These are phyloP conservation scores for Paraphoma sp. DNA, from an alignment of 2,329 filamentous ascomycete genomes.

Conservation along the genomic window DNA sequence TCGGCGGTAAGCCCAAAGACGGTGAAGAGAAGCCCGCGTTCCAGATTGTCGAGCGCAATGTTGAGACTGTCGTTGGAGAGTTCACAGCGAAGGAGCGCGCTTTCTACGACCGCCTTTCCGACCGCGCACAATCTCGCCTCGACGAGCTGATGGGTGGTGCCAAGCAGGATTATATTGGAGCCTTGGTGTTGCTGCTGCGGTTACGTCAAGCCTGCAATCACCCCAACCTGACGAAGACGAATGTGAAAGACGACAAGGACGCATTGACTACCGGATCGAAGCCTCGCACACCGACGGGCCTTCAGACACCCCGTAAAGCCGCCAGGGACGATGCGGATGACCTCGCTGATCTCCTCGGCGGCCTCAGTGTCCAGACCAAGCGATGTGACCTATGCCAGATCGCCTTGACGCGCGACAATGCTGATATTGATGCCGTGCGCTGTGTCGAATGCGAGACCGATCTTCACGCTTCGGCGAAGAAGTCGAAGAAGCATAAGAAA, in stretches of 20 bases:
- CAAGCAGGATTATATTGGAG: conserved; percentile 89
- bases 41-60: conserved; percentile 89
- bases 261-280: conserved; percentile 70
- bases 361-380: conserved; percentile 77
- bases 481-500: conserved; percentile 46
- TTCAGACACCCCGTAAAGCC: conserved; percentile 46
- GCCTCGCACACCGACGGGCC: conserved; percentile 48
- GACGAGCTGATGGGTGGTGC: conserved; percentile 84
- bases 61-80: conserved; percentile 78
- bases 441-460: conserved; percentile 81
- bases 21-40: conserved; percentile 71
- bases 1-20: conserved; percentile 70
- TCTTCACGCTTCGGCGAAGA: conserved; percentile 63
- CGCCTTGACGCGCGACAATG: conserved; percentile 66
- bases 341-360: conserved; percentile 85
- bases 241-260: conserved; percentile 87
- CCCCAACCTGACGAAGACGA: conserved; percentile 83
- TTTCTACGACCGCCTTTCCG: conserved; percentile 86
- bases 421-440: conserved; percentile 59
- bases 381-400: conserved; percentile 84
- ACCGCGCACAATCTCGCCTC: conserved; percentile 84
- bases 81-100: conserved; percentile 81
- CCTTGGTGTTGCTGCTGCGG: conserved; percentile 87
- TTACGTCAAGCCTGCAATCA: conserved; percentile 95
- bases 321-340: conserved; percentile 74